Conservation (phyloP, 768 basidiomycete genomes). For the Saitozyma podzolica region DNA sequence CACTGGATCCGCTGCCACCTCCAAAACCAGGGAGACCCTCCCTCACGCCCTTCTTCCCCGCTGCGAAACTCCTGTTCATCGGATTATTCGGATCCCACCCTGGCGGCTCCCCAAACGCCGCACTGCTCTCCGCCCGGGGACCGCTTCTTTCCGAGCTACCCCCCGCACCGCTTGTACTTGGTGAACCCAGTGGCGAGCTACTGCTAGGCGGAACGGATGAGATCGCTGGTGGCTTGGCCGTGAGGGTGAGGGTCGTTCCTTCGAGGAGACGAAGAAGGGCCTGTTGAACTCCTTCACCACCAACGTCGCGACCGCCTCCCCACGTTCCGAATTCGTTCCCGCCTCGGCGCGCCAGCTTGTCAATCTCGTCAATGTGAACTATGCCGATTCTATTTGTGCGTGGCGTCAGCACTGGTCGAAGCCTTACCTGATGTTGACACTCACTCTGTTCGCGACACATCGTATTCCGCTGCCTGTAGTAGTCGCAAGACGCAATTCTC, state of each 20-base stretch:
- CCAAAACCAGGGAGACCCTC: conserved; percentile 50
- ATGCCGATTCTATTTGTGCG: conserved; percentile 71
- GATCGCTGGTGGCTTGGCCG: conserved; percentile 55
- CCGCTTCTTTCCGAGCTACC: not conserved
- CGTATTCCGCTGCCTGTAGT: conserved; percentile 85
- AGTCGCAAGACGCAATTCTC: conserved; percentile 86
- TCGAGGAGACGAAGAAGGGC: conserved; percentile 80
- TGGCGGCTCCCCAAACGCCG: conserved; percentile 29
- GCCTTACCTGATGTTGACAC: conserved; percentile 1
- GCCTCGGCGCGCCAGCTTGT: conserved; percentile 71
- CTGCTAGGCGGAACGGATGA: conserved; percentile 17
- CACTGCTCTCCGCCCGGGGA: conserved; percentile 1
- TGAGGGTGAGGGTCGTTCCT: conserved; percentile 79
- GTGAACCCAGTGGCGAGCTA: conserved; percentile 1
- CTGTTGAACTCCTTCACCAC: conserved; percentile 95
- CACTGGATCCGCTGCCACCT: conserved; percentile 29
- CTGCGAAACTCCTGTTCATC: conserved; percentile 32
- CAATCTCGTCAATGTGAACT: conserved; percentile 93
- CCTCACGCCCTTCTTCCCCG: conserved; percentile 44
- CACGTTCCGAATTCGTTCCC: conserved; percentile 56
- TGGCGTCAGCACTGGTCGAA: not conserved
- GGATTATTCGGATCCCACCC: conserved; percentile 44
- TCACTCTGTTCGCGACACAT: conserved; percentile 80
- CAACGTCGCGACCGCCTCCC: conserved; percentile 68
- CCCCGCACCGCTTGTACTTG: not conserved